These are phyloP conservation scores for Carpinus viminea DNA, from an alignment of 306 rosid species.

Conservation along the genomic window DNA sequence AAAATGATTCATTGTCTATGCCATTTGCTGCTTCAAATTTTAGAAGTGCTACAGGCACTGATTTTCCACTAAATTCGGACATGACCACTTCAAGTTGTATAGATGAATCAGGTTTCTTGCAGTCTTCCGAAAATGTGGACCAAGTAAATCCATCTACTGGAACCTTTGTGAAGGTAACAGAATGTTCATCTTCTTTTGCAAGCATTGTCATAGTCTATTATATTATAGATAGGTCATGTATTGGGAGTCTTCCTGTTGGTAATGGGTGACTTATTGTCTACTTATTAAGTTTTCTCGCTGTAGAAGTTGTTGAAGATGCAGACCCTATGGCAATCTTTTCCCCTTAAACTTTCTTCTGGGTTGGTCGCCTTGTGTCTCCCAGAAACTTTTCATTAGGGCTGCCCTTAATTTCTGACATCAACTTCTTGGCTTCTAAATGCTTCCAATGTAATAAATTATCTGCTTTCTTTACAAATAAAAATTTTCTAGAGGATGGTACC, in stretches of 20 bases:
- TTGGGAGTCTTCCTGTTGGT: background rate
- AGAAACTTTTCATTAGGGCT: too few species aligned
- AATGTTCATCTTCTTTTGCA: background rate
- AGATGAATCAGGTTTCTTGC: slow-evolving; percentile 73
- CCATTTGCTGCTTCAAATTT: slow-evolving; percentile 71
- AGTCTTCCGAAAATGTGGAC: slow-evolving; percentile 57
- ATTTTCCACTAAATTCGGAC: slow-evolving; percentile 62
- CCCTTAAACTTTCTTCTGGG: too few species aligned
- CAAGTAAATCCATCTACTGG: slow-evolving; percentile 60
- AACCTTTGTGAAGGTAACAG: slow-evolving; percentile 83
- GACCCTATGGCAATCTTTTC: too few species aligned
- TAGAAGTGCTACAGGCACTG: slow-evolving; percentile 56
- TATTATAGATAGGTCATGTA: background rate
- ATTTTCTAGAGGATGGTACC: background rate
- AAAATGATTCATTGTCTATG: slow-evolving; percentile 48
- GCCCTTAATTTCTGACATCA: too few species aligned
- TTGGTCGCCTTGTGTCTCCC: too few species aligned
- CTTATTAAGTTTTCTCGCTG: background rate
- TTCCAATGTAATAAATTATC: too few species aligned
- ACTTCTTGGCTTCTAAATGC: too few species aligned
- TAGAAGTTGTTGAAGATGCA: background rate
- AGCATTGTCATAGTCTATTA: background rate
- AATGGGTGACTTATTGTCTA: background rate
- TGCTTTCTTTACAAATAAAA: background rate
- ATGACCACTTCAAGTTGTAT: slow-evolving; percentile 58